Base-by-base conservation (phyloP, 2,329 filamentous ascomycete genomes). In the Pseudocercospora fuligena region DNA sequence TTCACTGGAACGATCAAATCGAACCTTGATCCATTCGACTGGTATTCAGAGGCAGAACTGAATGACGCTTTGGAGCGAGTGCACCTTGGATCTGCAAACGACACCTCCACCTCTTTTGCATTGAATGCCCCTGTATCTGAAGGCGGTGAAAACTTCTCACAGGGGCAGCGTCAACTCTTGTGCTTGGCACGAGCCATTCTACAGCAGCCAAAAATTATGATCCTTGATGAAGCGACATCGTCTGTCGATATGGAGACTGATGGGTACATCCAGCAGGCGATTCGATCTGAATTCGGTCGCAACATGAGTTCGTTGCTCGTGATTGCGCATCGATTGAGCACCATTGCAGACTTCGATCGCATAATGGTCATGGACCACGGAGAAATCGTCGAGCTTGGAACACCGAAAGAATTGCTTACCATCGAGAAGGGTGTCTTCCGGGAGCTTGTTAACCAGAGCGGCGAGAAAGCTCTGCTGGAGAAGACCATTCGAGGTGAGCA, bases 101-200 rank as follows among this genome's bases (percentile, higher is more conserved):
- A n/a, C 49, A 46, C 69, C 14, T 56, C 51, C 16, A 56, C 51
- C 16, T 56, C 51, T 29, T 56, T 56, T 19, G 51, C 51, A 12
- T 89, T 97, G 9, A 93, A 97, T 79, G 89, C 86, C 21, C 75
- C 87, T 5, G 93, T 97, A 1, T 92, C 96, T 72, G 93, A 97
- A 75, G 93, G 97, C 79, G 94, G 94, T 0, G 85, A 94, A 65
- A 97, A 97, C 79, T 97, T 96, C 82, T 95, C 92, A 0, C 88
- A 97, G 7, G 93, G 93, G 3, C 93, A 97, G 80, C 88, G 94
- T 6, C 94, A 97, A 79, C 86, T 97, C 57, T 95, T 97, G 91
- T 93, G 93, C 0, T 85, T 97, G 1, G 93, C 93, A 0, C 89
- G 94, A 1, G 94, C 93, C 78, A 93, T 97, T 71, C 88, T 88